These are phyloP conservation scores for Phanerochaete sordida DNA, from an alignment of 768 basidiomycete genomes.

Conservation along the genomic window DNA sequence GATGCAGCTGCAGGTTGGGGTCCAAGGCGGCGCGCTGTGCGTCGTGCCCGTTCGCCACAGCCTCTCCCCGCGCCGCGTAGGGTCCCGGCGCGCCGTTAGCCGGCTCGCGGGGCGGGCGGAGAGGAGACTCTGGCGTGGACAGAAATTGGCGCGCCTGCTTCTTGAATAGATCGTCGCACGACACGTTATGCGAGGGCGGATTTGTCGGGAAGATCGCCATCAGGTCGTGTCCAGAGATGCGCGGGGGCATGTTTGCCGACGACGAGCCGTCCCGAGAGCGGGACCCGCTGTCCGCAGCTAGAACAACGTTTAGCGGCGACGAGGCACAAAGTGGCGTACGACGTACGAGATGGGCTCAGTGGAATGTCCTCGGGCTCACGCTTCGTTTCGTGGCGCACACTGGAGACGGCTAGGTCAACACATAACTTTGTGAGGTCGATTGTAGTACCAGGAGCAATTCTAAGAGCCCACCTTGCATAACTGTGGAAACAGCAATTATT, in stretches of 20 bases:
- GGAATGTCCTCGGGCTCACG: not conserved
- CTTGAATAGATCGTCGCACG: slow-evolving; percentile 11
- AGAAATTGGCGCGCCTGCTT: slow-evolving; percentile 12
- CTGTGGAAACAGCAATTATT: not conserved
- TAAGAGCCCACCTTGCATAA: not conserved
- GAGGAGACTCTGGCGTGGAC: not conserved
- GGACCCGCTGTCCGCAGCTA: not conserved
- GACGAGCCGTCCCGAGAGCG: not conserved
- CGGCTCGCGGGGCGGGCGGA: not conserved
- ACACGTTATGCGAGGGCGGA: slow-evolving; percentile 8
- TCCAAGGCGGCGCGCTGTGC: not conserved
- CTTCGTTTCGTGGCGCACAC: slow-evolving; percentile 2
- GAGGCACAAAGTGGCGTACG: not conserved
- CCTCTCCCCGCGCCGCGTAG: not conserved
- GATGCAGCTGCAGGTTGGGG: not conserved
- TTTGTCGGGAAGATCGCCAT: slow-evolving; percentile 14
- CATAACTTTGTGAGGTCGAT: not conserved
- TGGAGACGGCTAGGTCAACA: not conserved
- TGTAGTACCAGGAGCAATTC: not conserved
- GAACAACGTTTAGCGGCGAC: not conserved
- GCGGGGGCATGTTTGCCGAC: slow-evolving; percentile 1
- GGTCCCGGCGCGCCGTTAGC: not conserved
- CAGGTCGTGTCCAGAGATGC: slow-evolving; percentile 13
- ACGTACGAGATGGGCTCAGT: not conserved
- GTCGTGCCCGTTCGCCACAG: not conserved